These are phyloP conservation scores for Gracilaria caudata DNA, from an alignment of 23 red algal genomes.

Conservation along the genomic window DNA sequence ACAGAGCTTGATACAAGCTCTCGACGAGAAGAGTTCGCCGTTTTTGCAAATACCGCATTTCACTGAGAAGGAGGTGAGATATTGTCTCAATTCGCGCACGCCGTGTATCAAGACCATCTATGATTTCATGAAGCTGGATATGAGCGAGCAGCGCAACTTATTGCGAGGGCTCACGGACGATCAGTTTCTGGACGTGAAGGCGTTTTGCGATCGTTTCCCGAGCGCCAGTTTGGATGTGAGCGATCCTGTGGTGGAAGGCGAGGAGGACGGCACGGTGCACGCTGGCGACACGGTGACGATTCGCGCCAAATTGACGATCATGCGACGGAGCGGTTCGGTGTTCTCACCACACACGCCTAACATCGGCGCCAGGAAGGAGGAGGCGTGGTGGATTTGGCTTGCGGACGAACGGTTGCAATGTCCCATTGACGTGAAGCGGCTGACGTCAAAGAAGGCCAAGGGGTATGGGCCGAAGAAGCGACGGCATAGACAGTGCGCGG, in stretches of 20 bases:
- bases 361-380: constrained; percentile 71
- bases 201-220: constrained; percentile 85
- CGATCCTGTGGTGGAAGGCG: constrained; percentile 78
- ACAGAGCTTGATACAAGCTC: constrained; percentile 75
- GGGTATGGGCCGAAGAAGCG: constrained; percentile 31
- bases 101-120: constrained; percentile 51
- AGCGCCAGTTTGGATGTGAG: constrained; percentile 53
- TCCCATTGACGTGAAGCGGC: constrained; percentile 73
- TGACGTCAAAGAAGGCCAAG: constrained; percentile 50
- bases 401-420: constrained; percentile 69
- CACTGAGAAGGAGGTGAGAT: constrained; percentile 64
- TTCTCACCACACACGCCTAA: constrained; percentile 69
- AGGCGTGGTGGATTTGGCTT: constrained; percentile 90
- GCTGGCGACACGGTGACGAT: constrained; percentile 79
- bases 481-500: neutral
- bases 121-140: constrained; percentile 71
- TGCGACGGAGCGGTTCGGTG: constrained; percentile 64
- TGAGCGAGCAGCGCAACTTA: constrained; percentile 63
- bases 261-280: constrained; percentile 82
- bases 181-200: constrained; percentile 78
- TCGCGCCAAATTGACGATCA: constrained; percentile 56
- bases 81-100: constrained; percentile 50
- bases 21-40: constrained; percentile 83
- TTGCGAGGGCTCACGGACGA: constrained; percentile 67
- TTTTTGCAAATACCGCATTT: constrained; percentile 90